A percentile compares a stretch with the other conserved stretches of the same genome.
Conservation (phyloP, 1,139 yeast species). For the Suhomyces panamericanus region DNA sequence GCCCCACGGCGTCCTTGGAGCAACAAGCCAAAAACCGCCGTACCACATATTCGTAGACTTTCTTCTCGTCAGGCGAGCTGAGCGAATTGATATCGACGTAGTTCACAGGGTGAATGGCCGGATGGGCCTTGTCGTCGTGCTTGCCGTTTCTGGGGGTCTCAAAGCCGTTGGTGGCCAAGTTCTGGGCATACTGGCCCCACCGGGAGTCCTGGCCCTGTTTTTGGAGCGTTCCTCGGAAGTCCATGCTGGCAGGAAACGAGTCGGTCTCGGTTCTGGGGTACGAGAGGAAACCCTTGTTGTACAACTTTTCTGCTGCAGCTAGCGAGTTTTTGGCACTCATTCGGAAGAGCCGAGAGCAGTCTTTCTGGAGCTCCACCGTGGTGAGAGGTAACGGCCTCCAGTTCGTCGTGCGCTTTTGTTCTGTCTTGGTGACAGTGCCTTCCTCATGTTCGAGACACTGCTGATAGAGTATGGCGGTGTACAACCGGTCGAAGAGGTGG, state of each 20-base stretch:
- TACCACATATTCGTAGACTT: slow-evolving; percentile 83
- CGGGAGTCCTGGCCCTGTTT: slow-evolving; percentile 54
- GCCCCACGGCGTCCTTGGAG: slow-evolving; percentile 86
- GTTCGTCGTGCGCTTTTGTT: slow-evolving; percentile 66
- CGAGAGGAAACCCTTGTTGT: slow-evolving; percentile 82
- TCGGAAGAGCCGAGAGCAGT: slow-evolving; percentile 72
- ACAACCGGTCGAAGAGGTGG: slow-evolving; percentile 70
- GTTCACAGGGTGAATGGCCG: slow-evolving; percentile 92
- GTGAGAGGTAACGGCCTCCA: slow-evolving; percentile 89
- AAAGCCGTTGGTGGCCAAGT: slow-evolving; percentile 39
- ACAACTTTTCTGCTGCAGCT: slow-evolving; percentile 82
- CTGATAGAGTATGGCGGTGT: slow-evolving; percentile 64
- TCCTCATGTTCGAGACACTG: slow-evolving; percentile 50
- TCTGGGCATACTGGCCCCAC: slow-evolving; percentile 52
- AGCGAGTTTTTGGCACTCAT: slow-evolving; percentile 81
- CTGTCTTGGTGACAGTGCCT: slow-evolving; percentile 55
- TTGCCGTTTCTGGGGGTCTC: slow-evolving; percentile 72
- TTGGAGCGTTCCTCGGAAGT: slow-evolving; percentile 57
- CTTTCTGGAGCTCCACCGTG: slow-evolving; percentile 92
- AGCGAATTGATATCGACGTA: slow-evolving; percentile 37
- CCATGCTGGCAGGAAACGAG: slow-evolving; percentile 73
- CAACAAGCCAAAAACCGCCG: slow-evolving; percentile 91
- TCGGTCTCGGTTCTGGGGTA: slow-evolving; percentile 99
- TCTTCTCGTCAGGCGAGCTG: slow-evolving; percentile 53
- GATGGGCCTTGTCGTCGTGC: slow-evolving; percentile 95